Conservation (phyloP, 1,139 yeast genomes). For the Yamadazyma conglobata region DNA sequence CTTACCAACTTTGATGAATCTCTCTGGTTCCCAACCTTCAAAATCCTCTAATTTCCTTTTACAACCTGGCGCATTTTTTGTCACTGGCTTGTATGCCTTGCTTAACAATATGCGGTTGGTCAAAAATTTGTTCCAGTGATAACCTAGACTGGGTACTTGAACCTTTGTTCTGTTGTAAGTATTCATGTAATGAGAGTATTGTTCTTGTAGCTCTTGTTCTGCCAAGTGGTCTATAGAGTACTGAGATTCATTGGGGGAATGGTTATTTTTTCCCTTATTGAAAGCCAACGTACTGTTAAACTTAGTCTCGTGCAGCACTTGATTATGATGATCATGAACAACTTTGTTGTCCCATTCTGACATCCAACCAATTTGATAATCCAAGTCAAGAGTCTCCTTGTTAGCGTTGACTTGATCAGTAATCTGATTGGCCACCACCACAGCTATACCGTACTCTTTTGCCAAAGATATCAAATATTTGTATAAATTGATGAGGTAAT, state of each 20-base stretch:
- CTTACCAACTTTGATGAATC: slow-evolving; percentile 28
- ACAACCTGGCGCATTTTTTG: slow-evolving; percentile 1
- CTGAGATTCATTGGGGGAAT: neutral
- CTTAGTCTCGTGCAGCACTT: neutral
- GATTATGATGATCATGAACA: slow-evolving; percentile 18
- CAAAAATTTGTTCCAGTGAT: slow-evolving; percentile 37
- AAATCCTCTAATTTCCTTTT: slow-evolving; percentile 3
- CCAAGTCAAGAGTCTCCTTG: slow-evolving; percentile 46
- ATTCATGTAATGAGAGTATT: slow-evolving; percentile 1
- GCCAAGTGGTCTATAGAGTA: neutral
- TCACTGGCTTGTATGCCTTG: slow-evolving; percentile 31
- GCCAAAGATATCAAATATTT: slow-evolving; percentile 53
- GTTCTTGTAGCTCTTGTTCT: slow-evolving; percentile 2
- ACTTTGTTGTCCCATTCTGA: slow-evolving; percentile 67
- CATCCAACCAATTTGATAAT: slow-evolving; percentile 69
- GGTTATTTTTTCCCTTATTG: neutral
- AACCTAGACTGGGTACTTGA: slow-evolving; percentile 39
- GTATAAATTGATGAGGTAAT: slow-evolving; percentile 44
- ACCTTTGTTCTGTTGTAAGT: slow-evolving; percentile 17
- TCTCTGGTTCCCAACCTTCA: slow-evolving; percentile 24
- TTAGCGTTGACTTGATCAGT: slow-evolving; percentile 43
- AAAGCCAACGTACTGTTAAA: neutral
- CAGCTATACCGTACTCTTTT: slow-evolving; percentile 46
- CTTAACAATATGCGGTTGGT: slow-evolving; percentile 29
- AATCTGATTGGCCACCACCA: slow-evolving; percentile 80